Percentiles rank a stretch among this genome's conserved stretches.
These are phyloP conservation scores for Glarea lozoyensis DNA, from an alignment of 495 filamentous ascomycete genomes.

Conservation along the genomic window DNA sequence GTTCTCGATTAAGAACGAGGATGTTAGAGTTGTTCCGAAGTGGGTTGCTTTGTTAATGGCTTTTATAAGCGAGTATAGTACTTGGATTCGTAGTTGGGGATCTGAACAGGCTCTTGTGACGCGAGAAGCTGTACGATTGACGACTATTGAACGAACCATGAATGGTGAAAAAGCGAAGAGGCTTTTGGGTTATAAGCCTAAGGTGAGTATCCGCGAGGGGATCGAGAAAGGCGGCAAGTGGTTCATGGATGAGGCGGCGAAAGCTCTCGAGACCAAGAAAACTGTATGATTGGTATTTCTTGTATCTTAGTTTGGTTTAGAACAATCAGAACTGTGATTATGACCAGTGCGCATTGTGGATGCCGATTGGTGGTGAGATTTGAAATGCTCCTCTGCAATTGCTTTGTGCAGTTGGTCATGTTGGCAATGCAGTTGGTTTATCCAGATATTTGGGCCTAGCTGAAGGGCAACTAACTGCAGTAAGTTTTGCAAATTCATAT, in stretches of 20 bases:
- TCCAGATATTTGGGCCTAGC: no score
- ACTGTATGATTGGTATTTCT: background rate
- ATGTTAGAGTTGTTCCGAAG: conserved; percentile 34
- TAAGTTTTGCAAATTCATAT: no score
- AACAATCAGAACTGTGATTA: no score
- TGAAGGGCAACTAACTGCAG: no score
- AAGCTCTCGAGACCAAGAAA: background rate
- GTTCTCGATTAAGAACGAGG: conserved; percentile 10
- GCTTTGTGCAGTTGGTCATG: no score
- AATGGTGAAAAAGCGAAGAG: conserved; percentile 46
- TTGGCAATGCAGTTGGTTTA: no score
- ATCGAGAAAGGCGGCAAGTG: conserved; percentile 20
- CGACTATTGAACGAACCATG: conserved; percentile 10
- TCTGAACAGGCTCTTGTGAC: conserved; percentile 8
- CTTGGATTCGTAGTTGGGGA: conserved; percentile 31
- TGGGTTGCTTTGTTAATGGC: conserved; percentile 40
- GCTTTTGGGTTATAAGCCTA: conserved; percentile 50
- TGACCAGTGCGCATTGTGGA: no score
- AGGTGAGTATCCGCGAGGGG: conserved; percentile 45
- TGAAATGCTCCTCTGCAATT: no score
- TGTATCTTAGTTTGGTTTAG: no score
- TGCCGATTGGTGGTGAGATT: no score
- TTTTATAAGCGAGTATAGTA: conserved; percentile 37
- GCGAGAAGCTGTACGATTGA: conserved; percentile 8
- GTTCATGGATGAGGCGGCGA: background rate